Evolutionary conservation across 352 stramenopile genomes (phyloP).

Genomic region (Pythium diclinum): DNA sequence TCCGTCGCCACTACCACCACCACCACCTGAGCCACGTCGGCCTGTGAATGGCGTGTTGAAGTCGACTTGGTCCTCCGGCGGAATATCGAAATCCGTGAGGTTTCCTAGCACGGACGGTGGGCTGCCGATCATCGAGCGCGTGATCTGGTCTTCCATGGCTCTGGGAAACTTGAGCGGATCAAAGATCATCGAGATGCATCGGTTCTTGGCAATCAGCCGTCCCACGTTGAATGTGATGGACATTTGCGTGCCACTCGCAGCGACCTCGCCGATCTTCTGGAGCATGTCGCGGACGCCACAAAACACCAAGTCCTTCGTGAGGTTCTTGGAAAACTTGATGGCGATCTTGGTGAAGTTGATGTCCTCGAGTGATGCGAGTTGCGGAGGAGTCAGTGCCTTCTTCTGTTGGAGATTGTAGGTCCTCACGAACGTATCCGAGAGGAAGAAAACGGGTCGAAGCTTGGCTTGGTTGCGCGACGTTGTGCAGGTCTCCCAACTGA

Average conservation of each 20-base stretch:
- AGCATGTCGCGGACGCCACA: slow-evolving; percentile 64
- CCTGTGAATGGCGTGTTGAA: slow-evolving; percentile 18
- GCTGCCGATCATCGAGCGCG: slow-evolving; percentile 52
- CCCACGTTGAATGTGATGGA: slow-evolving; percentile 70
- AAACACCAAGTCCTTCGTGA: slow-evolving; percentile 77
- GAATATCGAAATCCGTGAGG: slow-evolving; percentile 58
- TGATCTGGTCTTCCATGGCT: slow-evolving; percentile 51
- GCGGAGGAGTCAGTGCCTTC: slow-evolving; percentile 25
- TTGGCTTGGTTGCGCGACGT: slow-evolving; percentile 57
- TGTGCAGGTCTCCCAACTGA: slow-evolving; percentile 62
- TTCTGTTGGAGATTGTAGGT: slow-evolving; percentile 62
- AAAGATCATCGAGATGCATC: slow-evolving; percentile 65
- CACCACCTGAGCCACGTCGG: slow-evolving; percentile 1
- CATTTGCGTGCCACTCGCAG: slow-evolving; percentile 44
- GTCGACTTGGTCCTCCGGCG: slow-evolving; percentile 40
- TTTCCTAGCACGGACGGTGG: slow-evolving; percentile 44
- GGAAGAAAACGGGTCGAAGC: slow-evolving; percentile 53
- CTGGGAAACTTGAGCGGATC: slow-evolving; percentile 61
- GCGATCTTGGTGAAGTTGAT: slow-evolving; percentile 83
- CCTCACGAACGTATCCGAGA: slow-evolving; percentile 66
- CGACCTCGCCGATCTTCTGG: slow-evolving; percentile 69
- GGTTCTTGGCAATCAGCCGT: slow-evolving; percentile 74
- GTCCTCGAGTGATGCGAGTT: slow-evolving; percentile 61
- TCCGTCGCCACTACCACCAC: not conserved
- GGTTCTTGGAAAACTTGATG: slow-evolving; percentile 72